Evolutionary conservation across 2,329 filamentous ascomycete species (phyloP), one percentile per base, ranked within the genome.

Genomic region (Cercospora citrullina): DNA sequence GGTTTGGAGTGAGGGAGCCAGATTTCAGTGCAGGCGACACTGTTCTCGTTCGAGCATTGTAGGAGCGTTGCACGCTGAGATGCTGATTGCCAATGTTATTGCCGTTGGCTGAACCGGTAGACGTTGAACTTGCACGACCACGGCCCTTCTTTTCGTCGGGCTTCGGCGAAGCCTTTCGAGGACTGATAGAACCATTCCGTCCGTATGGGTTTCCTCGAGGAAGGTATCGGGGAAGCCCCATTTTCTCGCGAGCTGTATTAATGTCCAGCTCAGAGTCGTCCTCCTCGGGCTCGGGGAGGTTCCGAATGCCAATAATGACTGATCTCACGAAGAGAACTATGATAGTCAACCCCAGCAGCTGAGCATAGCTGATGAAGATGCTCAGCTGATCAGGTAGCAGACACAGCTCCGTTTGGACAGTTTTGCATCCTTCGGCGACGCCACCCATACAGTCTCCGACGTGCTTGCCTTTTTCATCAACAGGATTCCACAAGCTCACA

Each of bases 401-500:
- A 77, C 95, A 99, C 2, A 98, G 86, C 71, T 96, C 92, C 0
- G 92, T 95, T 80, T 98, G 92, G 3, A 97, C 80, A 0, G 94
- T 97, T 4, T 79, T 78, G 28, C 75, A 68, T 71, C 70, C 65
- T 7, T 67, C 69, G n/a, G 73, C 64, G 21, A 65, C 36, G 30
- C 64, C 64, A 18, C 64, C 57, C 64, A 65, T 65, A 18, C 64
- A 65, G 10, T 65, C 64, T 10, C 67, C 73, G 7, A 79, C 59
- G 8, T 72, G 69, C 6, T 74, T 70, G 39, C 78, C 79, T 16
- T 72, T 67, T 12, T 81, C 82, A 73, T 94, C 91, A 64, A 98
- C 85, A 0, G 95, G 95, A 77, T 99, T 98, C 87, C 93, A 97
- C 66, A 99, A 83, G 77, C 93, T 97, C 48, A 93, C 87, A 81